Evolutionary conservation across 1,284 basidiomycete genomes (phyloP).

Genomic region (Ceratobasidium sp.): DNA sequence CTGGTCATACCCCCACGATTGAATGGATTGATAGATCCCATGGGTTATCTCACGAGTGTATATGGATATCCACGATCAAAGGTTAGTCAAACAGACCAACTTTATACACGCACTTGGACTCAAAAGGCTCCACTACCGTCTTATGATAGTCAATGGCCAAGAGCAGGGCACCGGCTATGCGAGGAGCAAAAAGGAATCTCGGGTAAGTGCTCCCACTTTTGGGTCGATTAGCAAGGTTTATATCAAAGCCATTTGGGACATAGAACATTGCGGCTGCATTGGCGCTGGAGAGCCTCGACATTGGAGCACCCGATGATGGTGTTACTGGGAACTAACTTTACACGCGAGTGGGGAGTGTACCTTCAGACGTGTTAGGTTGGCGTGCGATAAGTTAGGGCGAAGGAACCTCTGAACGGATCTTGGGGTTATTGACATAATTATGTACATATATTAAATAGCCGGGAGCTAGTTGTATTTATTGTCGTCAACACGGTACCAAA

Average conservation of each 20-base stretch:
- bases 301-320: not conserved
- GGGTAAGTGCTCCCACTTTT: slow-evolving; percentile 1
- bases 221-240: no score
- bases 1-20: not conserved
- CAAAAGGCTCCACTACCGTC: not conserved
- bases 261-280: slow-evolving; percentile 11
- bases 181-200: not conserved
- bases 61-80: slow-evolving; percentile 21
- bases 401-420: no score
- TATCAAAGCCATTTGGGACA: not conserved
- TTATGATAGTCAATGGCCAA: slow-evolving; percentile 3
- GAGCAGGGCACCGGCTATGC: not conserved
- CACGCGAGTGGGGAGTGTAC: no score
- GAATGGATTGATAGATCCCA: slow-evolving; percentile 7
- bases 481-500: no score
- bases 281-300: not conserved
- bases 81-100: no score
- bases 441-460: no score
- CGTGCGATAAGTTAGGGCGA: no score
- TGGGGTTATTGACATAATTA: no score
- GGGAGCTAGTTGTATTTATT: not conserved
- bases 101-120: not conserved
- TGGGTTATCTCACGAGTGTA: slow-evolving; percentile 14
- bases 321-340: no score
- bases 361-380: no score